These are phyloP conservation scores for Jaapia argillacea DNA, from an alignment of 768 basidiomycete genomes.

Conservation along the genomic window DNA sequence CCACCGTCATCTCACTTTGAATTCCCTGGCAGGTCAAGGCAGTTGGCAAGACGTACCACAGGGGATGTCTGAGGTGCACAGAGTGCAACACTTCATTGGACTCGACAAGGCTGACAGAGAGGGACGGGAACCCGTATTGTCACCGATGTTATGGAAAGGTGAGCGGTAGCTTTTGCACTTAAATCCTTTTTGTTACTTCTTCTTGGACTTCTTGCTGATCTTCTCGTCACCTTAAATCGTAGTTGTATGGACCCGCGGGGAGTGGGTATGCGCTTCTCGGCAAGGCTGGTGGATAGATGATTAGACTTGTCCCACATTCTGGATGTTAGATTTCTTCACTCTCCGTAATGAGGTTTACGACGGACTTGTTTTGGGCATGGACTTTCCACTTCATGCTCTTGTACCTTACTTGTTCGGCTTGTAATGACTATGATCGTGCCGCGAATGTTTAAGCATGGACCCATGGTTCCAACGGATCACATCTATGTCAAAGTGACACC, in stretches of 20 bases:
- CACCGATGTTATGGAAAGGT: slow-evolving; percentile 67
- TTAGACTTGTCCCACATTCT: too few relatives aligned
- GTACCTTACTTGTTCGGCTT: too few relatives aligned
- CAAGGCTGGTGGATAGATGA: slow-evolving; percentile 36
- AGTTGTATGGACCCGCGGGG: slow-evolving; percentile 70
- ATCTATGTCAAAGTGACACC: too few relatives aligned
- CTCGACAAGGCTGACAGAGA: slow-evolving; percentile 63
- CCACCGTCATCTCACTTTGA: not conserved
- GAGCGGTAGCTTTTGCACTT: slow-evolving; percentile 8
- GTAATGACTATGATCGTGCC: too few relatives aligned
- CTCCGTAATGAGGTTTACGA: too few relatives aligned
- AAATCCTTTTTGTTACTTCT: not conserved
- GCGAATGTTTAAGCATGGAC: too few relatives aligned
- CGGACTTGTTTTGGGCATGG: too few relatives aligned
- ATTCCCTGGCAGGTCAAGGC: slow-evolving; percentile 52
- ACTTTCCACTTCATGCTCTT: too few relatives aligned
- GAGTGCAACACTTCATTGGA: slow-evolving; percentile 65
- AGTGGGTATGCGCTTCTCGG: slow-evolving; percentile 66
- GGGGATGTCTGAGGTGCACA: slow-evolving; percentile 65
- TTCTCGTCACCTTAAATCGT: slow-evolving; percentile 1
- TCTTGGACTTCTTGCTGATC: slow-evolving; percentile 1
- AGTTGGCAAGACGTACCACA: slow-evolving; percentile 73
- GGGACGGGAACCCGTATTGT: slow-evolving; percentile 65
- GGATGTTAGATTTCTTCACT: too few relatives aligned
- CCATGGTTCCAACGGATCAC: too few relatives aligned